phyloP scores from a whole-genome alignment of 2,329 filamentous ascomycete species.

The Esteya vermicola region DNA sequence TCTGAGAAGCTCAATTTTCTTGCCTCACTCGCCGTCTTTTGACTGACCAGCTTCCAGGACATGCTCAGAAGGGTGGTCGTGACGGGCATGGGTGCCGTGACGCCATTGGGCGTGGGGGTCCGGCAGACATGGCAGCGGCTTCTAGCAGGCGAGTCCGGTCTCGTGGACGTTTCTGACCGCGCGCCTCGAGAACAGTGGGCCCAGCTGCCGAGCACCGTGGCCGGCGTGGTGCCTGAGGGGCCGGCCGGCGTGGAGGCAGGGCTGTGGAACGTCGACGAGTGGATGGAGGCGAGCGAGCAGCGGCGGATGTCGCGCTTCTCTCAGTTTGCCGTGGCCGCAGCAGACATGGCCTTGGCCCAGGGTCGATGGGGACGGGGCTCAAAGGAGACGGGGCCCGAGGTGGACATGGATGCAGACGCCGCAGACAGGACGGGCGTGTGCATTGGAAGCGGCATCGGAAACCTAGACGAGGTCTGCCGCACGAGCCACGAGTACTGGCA shows the following conservation, averaged over 20 bases:
- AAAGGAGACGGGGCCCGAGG: slow-evolving; percentile 20
- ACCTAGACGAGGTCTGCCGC: slow-evolving; percentile 77
- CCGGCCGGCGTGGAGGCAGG: slow-evolving; percentile 16
- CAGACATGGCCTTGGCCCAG: slow-evolving; percentile 74
- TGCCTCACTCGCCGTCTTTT: neutral
- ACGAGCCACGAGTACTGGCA: slow-evolving; percentile 63
- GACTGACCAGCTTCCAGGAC: neutral
- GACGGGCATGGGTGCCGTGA: slow-evolving; percentile 69
- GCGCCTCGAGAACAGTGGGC: slow-evolving; percentile 45
- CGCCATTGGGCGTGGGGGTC: slow-evolving; percentile 69
- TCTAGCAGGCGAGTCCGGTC: slow-evolving; percentile 64
- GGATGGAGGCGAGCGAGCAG: slow-evolving; percentile 37
- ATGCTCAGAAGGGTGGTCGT: slow-evolving; percentile 58
- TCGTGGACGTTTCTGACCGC: slow-evolving; percentile 55
- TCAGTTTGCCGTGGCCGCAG: slow-evolving; percentile 79
- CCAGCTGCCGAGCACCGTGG: slow-evolving; percentile 69
- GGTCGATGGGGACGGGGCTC: slow-evolving; percentile 54
- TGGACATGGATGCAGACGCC: slow-evolving; percentile 45
- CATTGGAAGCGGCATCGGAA: slow-evolving; percentile 89
- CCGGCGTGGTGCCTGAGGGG: slow-evolving; percentile 56
- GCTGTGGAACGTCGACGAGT: slow-evolving; percentile 37
- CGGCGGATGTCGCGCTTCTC: slow-evolving; percentile 83
- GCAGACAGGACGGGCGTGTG: slow-evolving; percentile 68
- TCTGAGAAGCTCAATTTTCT: neutral
- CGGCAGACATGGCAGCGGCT: slow-evolving; percentile 69